phyloP scores from a whole-genome alignment of 257 asterid genomes.

The Lithospermum erythrorhizon region DNA sequence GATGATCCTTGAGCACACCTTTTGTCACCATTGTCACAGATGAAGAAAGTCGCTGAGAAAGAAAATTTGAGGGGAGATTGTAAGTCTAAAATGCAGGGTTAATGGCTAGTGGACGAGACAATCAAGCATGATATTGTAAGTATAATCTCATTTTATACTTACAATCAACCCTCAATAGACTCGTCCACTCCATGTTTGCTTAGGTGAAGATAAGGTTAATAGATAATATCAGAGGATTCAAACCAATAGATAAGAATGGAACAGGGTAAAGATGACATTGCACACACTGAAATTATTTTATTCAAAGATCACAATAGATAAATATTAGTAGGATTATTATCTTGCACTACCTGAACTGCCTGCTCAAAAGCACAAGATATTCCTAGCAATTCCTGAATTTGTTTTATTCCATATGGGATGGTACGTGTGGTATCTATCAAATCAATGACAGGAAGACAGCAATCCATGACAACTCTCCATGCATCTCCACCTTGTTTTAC shows the following conservation, averaged over 20 bases:
- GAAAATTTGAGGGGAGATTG: neutral
- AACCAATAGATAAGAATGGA: too few species aligned
- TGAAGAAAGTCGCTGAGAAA: conserved; percentile 69
- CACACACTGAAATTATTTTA: too few species aligned
- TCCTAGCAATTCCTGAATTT: conserved; percentile 89
- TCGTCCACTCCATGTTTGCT: too few species aligned
- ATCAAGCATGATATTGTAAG: too few species aligned
- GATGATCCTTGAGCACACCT: conserved; percentile 96
- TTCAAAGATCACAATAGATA: neutral
- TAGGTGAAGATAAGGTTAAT: too few species aligned
- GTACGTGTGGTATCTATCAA: conserved; percentile 70
- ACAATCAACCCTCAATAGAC: too few species aligned
- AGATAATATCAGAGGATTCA: too few species aligned
- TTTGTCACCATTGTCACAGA: conserved; percentile 95
- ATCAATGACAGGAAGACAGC: conserved; percentile 75
- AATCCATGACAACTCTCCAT: conserved; percentile 87
- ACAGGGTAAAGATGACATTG: too few species aligned
- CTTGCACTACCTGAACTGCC: conserved; percentile 75
- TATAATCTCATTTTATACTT: too few species aligned
- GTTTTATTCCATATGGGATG: conserved; percentile 75
- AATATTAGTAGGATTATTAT: neutral
- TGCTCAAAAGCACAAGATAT: conserved; percentile 98
- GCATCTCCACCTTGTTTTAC: conserved; percentile 79
- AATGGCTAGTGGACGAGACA: too few species aligned
- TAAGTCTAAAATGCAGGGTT: neutral